A percentile compares a stretch with the other conserved stretches of the same genome.
phyloP scores from a whole-genome alignment of 257 asterid species.

The Solanum bulbocastanum region DNA sequence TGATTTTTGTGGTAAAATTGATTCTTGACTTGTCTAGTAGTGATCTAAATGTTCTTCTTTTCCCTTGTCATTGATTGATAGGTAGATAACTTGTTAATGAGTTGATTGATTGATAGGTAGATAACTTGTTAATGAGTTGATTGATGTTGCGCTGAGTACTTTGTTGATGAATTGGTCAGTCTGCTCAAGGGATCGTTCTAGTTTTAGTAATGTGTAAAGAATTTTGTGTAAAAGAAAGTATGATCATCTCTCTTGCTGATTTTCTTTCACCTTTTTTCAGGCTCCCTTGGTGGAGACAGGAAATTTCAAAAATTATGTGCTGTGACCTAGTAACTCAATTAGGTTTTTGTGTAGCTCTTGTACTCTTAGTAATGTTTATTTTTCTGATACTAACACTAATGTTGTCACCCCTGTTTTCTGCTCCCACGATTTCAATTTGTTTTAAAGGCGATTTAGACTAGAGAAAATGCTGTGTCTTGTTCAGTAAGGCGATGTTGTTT shows the following conservation, averaged over 20 bases:
- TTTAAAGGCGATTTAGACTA: not conserved
- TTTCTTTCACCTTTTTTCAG: not conserved
- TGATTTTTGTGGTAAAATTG: not conserved
- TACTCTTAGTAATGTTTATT: not conserved
- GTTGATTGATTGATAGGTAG: not conserved
- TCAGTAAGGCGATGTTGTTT: not conserved
- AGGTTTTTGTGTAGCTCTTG: not conserved
- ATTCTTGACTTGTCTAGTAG: not conserved
- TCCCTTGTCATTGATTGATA: not conserved
- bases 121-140: not conserved
- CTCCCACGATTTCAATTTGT: not conserved
- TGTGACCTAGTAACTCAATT: not conserved
- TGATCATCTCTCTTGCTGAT: not conserved
- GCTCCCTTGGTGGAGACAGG: not conserved
- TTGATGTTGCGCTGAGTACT: not conserved
- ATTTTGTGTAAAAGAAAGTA: not conserved
- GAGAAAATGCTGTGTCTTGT: not conserved
- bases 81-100: not conserved
- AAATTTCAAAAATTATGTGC: not conserved
- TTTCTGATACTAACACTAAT: not conserved
- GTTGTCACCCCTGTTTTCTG: not conserved
- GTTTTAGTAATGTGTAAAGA: not conserved
- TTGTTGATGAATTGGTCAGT: not conserved
- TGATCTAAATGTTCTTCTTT: not conserved
- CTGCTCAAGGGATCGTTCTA: not conserved